Evolutionary conservation across 2,329 filamentous ascomycete genomes (phyloP).

Genomic region (Aspergillus sp.): DNA sequence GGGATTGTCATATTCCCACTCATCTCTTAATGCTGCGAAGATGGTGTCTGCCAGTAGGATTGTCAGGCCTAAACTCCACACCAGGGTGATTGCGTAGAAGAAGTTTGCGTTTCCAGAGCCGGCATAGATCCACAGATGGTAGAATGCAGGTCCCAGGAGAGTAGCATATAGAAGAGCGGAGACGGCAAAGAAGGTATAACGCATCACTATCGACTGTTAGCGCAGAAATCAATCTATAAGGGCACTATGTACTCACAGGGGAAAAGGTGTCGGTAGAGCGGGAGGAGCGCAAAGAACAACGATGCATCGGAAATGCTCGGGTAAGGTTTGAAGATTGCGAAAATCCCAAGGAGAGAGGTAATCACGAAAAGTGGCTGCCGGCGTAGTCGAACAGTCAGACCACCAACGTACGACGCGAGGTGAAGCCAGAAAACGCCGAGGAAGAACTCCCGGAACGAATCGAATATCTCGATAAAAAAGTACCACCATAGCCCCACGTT

Average conservation of each 20-base stretch:
- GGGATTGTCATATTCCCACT: slow-evolving; percentile 88
- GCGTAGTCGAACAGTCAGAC: slow-evolving; percentile 76
- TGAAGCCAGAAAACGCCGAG: slow-evolving; percentile 98
- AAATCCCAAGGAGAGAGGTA: slow-evolving; percentile 80
- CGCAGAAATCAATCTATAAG: background rate
- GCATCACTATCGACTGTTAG: slow-evolving; percentile 63
- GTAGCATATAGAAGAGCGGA: slow-evolving; percentile 82
- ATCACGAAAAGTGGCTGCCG: slow-evolving; percentile 84
- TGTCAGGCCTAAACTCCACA: slow-evolving; percentile 90
- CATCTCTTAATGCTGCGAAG: slow-evolving; percentile 85
- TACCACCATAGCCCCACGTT: slow-evolving; percentile 99
- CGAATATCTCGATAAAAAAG: slow-evolving; percentile 99
- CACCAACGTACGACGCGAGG: slow-evolving; percentile 82
- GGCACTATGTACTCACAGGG: slow-evolving; percentile 57
- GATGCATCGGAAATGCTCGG: slow-evolving; percentile 88
- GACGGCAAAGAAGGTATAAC: slow-evolving; percentile 84
- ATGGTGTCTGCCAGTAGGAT: slow-evolving; percentile 82
- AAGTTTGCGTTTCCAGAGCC: slow-evolving; percentile 98
- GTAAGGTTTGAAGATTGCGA: slow-evolving; percentile 95
- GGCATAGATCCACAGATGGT: slow-evolving; percentile 96
- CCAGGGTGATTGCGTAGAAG: slow-evolving; percentile 98
- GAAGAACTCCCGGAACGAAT: slow-evolving; percentile 96
- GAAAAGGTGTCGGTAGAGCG: slow-evolving; percentile 87
- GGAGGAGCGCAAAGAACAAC: slow-evolving; percentile 77
- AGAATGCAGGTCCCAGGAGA: slow-evolving; percentile 89